phyloP scores from a whole-genome alignment of 2,329 filamentous ascomycete species.

The Paramyrothecium roridum region DNA sequence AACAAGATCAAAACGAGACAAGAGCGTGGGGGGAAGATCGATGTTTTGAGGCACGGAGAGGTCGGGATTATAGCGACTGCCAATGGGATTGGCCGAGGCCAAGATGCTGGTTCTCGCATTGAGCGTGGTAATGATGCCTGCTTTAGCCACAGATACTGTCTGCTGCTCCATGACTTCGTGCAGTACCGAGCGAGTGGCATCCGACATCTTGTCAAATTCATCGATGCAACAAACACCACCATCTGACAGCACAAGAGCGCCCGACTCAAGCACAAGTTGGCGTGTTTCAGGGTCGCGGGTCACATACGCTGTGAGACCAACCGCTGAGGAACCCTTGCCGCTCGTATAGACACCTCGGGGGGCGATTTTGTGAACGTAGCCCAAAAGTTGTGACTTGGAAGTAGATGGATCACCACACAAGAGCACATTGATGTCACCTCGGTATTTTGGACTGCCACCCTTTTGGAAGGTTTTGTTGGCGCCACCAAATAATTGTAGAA shows the following conservation, averaged over 20 bases:
- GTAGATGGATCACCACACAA: constrained; percentile 97
- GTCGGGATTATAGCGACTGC: constrained; percentile 95
- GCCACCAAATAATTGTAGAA: constrained; percentile 93
- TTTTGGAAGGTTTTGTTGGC: constrained; percentile 98
- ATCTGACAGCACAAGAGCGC: constrained; percentile 74
- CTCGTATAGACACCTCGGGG: constrained; percentile 82
- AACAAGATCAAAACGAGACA: constrained; percentile 95
- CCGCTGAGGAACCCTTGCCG: constrained; percentile 76
- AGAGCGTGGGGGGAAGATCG: constrained; percentile 88
- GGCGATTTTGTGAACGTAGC: constrained; percentile 97
- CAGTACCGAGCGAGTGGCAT: constrained; percentile 73
- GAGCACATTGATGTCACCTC: constrained; percentile 95
- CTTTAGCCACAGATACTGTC: constrained; percentile 82
- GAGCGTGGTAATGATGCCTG: constrained; percentile 92
- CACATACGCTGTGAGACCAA: constrained; percentile 78
- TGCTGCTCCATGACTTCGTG: constrained; percentile 90
- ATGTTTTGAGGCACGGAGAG: constrained; percentile 97
- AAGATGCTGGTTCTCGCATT: constrained; percentile 95
- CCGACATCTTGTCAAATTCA: constrained; percentile 85
- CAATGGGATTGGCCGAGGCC: constrained; percentile 95
- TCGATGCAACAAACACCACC: constrained; percentile 83
- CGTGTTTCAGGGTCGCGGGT: constrained; percentile 78
- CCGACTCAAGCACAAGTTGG: constrained; percentile 77
- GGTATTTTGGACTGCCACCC: constrained; percentile 90
- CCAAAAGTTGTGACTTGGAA: constrained; percentile 88